Evolutionary conservation across 768 basidiomycete genomes (phyloP).

Genomic region (Punctularia strigosozonata): DNA sequence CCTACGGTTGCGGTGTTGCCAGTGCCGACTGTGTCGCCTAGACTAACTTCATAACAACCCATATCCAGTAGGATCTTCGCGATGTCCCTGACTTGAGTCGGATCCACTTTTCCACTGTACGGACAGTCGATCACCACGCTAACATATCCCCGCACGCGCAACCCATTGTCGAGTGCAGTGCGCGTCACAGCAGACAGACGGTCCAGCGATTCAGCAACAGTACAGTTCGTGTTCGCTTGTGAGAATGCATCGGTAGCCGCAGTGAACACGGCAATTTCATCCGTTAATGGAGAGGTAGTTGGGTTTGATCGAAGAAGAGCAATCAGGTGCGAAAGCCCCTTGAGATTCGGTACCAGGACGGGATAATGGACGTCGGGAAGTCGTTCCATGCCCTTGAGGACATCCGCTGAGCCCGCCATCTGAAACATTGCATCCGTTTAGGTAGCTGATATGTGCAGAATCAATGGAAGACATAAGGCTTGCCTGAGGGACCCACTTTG

Average conservation of each 20-base stretch:
- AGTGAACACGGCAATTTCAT: slow-evolving; percentile 85
- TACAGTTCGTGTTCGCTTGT: slow-evolving; percentile 74
- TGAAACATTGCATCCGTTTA: slow-evolving; percentile 24
- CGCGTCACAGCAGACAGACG: slow-evolving; percentile 50
- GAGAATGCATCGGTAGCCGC: slow-evolving; percentile 83
- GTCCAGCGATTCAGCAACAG: slow-evolving; percentile 56
- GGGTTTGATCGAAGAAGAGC: slow-evolving; percentile 31
- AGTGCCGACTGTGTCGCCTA: slow-evolving; percentile 87
- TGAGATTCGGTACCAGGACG: slow-evolving; percentile 73
- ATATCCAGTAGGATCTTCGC: slow-evolving; percentile 65
- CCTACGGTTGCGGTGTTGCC: slow-evolving; percentile 63
- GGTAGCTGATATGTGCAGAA: neutral
- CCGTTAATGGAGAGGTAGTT: slow-evolving; percentile 38
- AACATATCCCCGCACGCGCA: slow-evolving; percentile 77
- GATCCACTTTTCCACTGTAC: slow-evolving; percentile 69
- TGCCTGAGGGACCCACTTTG: slow-evolving; percentile 90
- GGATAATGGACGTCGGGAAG: slow-evolving; percentile 52
- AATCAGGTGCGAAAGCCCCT: slow-evolving; percentile 61
- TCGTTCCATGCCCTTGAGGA: slow-evolving; percentile 47
- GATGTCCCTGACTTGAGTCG: slow-evolving; percentile 52
- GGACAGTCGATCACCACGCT: slow-evolving; percentile 80
- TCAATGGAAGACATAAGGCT: slow-evolving; percentile 7
- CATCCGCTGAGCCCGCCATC: slow-evolving; percentile 83
- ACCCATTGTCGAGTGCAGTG: slow-evolving; percentile 43
- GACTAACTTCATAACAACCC: slow-evolving; percentile 89